Base-by-base conservation (phyloP, 805 yeast genomes). In the Ogataea nonfermentans region DNA sequence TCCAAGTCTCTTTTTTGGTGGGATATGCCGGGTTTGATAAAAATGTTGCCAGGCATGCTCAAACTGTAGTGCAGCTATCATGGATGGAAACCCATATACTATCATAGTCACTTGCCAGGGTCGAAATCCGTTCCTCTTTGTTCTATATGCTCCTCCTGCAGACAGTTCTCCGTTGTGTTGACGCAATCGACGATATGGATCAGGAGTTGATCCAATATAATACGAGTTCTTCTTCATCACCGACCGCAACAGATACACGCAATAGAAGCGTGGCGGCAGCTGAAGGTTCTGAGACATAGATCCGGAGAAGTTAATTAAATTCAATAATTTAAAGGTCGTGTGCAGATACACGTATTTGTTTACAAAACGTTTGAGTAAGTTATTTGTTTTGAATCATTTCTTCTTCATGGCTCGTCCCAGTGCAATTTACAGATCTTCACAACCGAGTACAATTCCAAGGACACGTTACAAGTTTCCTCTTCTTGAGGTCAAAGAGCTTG, bases 41-140 rank as follows among this genome's bases (percentile, higher is more conserved):
- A 81, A 67, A 57, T 85, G 93, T 50, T 86, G 95, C 77, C 85
- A 81, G 1, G 95, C 90, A 60, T 84, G 89, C 53, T 87, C 95
- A 59, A 86, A 86, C 58, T 79, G 90, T 36, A 87, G 61, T 0
- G 95, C 95, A 3, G 81, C 61, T 3, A 80, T 67, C 44, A 76
- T 78, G 6, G 79, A 76, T 0, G 87, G 87, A 54, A 87, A 86
- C 2, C 90, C 89, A 52, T 81, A 67, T 0, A 87, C 83, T 2
- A 79, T 51, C 39, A 76, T 44, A 0, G 71, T 57, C 81, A 82
- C 78, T 41, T 70, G 74, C 95, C 95, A 86, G 0, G 95, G 95
- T 37, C 91, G 60, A 24, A 66, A 69, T 0, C 79, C 79, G 11
- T 59, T 57, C 34, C 66, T 62, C 48, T 71, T 79, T 0, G 95